Conservation (phyloP, 169 alveolate genomes). For the Ichthyophthirius multifiliis region DNA sequence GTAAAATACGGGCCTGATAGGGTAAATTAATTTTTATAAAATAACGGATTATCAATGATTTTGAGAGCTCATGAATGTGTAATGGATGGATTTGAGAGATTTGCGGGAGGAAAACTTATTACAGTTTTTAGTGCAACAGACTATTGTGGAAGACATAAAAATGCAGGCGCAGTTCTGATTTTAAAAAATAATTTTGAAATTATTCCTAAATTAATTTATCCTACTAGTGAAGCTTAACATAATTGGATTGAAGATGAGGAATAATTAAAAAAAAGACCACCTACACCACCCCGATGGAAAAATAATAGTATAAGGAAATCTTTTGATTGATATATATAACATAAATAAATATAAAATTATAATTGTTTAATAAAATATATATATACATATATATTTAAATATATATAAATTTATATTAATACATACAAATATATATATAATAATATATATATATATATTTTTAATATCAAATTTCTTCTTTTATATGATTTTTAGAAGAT, state of each 20-base stretch:
- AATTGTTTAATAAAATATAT: no score
- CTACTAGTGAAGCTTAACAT: constrained; percentile 77
- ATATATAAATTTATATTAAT: no score
- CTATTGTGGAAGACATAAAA: constrained; percentile 99
- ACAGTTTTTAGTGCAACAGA: constrained; percentile 98
- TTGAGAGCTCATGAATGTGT: constrained; percentile 99
- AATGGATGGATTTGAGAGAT: constrained; percentile 99
- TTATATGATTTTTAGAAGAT: constrained; percentile 1
- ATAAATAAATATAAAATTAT: no score
- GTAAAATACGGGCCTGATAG: constrained; percentile 97
- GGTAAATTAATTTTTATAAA: constrained; percentile 77
- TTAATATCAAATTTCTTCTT: neutral
- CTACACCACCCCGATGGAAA: constrained; percentile 84
- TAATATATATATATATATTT: no score
- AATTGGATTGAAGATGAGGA: constrained; percentile 85
- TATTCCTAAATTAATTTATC: constrained; percentile 97
- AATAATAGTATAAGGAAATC: constrained; percentile 27
- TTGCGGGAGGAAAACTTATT: constrained; percentile 98
- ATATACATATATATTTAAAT: no score
- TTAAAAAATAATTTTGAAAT: constrained; percentile 95
- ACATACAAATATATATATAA: no score
- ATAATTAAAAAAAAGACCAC: constrained; percentile 79
- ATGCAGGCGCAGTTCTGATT: constrained; percentile 98
- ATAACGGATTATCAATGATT: constrained; percentile 79
- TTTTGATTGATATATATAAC: constrained; percentile 41